phyloP scores from a whole-genome alignment of 208 protist genomes.

The Leptomonas pyrrhocoris region DNA sequence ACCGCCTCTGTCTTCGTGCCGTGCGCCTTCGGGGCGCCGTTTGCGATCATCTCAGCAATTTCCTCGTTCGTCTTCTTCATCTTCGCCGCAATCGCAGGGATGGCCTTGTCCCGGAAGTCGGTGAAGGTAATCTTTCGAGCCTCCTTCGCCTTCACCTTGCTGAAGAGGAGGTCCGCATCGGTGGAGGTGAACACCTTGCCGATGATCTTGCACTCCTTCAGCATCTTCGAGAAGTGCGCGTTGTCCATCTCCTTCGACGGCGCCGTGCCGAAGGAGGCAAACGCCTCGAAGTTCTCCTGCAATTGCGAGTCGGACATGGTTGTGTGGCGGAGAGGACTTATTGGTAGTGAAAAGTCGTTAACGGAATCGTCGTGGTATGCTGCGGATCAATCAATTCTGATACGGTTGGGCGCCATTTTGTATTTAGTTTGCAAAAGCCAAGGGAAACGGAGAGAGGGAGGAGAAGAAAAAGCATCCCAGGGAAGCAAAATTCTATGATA shows the following conservation, averaged over 20 bases:
- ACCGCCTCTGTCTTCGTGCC: conserved; percentile 85
- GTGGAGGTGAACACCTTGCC: conserved; percentile 89
- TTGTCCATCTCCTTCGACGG: conserved; percentile 91
- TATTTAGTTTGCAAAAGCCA: no score
- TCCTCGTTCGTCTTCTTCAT: conserved; percentile 83
- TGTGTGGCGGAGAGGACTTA: background rate
- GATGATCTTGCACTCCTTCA: conserved; percentile 91
- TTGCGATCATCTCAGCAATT: conserved; percentile 55
- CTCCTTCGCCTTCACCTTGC: conserved; percentile 90
- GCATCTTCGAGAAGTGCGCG: conserved; percentile 91
- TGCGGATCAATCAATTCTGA: no score
- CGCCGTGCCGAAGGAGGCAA: conserved; percentile 87
- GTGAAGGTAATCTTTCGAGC: conserved; percentile 83
- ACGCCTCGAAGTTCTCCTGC: conserved; percentile 76
- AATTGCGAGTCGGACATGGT: conserved; percentile 40
- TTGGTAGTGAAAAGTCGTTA: background rate
- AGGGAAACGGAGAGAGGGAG: no score
- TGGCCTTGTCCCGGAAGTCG: conserved; percentile 69
- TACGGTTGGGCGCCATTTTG: no score
- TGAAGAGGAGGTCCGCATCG: conserved; percentile 91
- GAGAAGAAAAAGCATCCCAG: no score
- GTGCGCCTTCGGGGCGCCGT: conserved; percentile 58
- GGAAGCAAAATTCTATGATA: no score
- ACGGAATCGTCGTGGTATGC: background rate
- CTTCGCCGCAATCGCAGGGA: conserved; percentile 89